Percentiles rank a stretch among this genome's conserved stretches.
phyloP scores from a whole-genome alignment of 2,329 filamentous ascomycete genomes.

The Colletotrichum limetticola region DNA sequence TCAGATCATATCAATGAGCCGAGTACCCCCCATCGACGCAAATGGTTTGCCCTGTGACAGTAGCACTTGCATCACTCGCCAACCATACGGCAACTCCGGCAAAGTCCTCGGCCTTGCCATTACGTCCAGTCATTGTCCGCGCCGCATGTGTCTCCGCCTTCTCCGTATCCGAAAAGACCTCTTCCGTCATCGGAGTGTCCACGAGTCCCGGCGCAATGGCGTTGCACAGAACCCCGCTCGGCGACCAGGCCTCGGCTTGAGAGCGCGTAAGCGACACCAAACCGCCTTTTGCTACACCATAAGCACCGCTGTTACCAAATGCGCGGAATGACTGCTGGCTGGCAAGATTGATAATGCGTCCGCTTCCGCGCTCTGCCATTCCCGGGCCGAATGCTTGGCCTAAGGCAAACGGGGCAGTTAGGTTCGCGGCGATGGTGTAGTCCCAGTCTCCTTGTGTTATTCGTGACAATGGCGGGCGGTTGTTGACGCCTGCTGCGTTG shows the following conservation, averaged over 20 bases:
- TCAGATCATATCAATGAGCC: conserved; percentile 20
- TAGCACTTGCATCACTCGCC: conserved; percentile 43
- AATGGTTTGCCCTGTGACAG: conserved; percentile 46
- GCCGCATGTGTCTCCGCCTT: conserved; percentile 40
- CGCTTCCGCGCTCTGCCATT: conserved; percentile 45
- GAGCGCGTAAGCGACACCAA: conserved; percentile 45
- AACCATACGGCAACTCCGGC: conserved; percentile 43
- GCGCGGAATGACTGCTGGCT: conserved; percentile 46
- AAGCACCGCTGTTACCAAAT: conserved; percentile 46
- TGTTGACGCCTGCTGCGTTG: conserved; percentile 45
- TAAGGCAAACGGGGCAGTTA: conserved; percentile 45
- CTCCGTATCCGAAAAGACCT: conserved; percentile 37
- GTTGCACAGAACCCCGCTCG: conserved; percentile 45
- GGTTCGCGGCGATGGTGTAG: conserved; percentile 44
- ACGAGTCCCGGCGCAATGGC: conserved; percentile 46
- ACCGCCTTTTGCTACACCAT: conserved; percentile 46
- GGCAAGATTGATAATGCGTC: conserved; percentile 47
- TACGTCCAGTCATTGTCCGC: conserved; percentile 45
- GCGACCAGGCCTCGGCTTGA: conserved; percentile 49
- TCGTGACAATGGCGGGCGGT: conserved; percentile 43
- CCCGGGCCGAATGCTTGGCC: conserved; percentile 45
- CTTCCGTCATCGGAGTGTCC: conserved; percentile 41
- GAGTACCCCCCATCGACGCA: conserved; percentile 50
- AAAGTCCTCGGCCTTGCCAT: conserved; percentile 46
- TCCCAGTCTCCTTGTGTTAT: conserved; percentile 44